These are phyloP conservation scores for Chloroidium sp. DNA, from an alignment of 163 green algal genomes.

Conservation along the genomic window DNA sequence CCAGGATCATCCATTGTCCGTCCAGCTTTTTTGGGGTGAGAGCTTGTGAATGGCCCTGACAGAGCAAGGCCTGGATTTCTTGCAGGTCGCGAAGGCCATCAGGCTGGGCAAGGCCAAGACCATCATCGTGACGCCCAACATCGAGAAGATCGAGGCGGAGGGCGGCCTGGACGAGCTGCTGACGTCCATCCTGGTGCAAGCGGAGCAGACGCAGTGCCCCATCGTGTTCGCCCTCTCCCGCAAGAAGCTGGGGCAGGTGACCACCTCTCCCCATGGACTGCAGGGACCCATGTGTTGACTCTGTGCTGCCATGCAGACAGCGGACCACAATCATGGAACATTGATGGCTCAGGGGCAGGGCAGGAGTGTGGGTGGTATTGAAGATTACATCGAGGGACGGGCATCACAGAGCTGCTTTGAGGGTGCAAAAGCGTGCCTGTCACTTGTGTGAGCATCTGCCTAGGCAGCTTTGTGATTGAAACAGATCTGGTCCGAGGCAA, in stretches of 20 bases:
- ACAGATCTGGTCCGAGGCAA: neutral
- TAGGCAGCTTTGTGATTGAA: neutral
- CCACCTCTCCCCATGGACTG: too few species aligned
- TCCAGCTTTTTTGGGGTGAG: too few species aligned
- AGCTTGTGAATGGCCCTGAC: too few species aligned
- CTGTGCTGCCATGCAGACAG: too few species aligned
- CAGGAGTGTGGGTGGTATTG: too few species aligned
- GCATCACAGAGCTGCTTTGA: neutral
- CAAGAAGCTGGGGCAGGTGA: conserved; percentile 50
- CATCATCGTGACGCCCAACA: conserved; percentile 63
- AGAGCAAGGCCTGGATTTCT: too few species aligned
- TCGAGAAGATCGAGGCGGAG: conserved; percentile 48
- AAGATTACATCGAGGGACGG: too few species aligned
- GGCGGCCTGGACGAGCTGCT: conserved; percentile 53
- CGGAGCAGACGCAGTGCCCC: conserved; percentile 24
- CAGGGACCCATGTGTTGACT: too few species aligned
- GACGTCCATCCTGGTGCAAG: conserved; percentile 45
- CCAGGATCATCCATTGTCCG: too few species aligned
- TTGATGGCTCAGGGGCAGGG: too few species aligned
- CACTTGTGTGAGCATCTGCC: neutral
- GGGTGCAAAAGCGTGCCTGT: neutral
- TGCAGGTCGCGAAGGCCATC: conserved; percentile 56
- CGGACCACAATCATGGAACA: too few species aligned
- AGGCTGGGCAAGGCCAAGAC: conserved; percentile 24
- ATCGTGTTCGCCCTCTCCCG: conserved; percentile 67